Base-by-base conservation (phyloP, 371 early-diverging fungal species). In the Lichtheimia corymbifera region DNA sequence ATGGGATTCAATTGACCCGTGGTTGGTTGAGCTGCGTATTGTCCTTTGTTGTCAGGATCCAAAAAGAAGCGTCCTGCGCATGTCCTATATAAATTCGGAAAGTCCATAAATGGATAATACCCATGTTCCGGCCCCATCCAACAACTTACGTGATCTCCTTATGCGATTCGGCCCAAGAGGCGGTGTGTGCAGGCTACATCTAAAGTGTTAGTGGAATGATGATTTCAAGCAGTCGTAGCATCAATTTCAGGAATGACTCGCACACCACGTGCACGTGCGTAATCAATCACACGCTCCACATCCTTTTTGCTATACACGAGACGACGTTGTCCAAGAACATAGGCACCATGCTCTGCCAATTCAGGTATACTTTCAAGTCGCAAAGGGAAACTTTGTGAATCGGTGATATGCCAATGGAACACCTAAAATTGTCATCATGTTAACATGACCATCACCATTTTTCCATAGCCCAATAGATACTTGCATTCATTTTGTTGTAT, bases 391-490 rank as follows among this genome's bases (percentile, higher is more conserved):
- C 87, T 82, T 13, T 89, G 91, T 12, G 88, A 75, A 58, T 92
- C 91, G 5, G 86, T 81, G 9, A 92, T 76, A 66, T 92, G 91
- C 91, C 92, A 92, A 66, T 92, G 91, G 63, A 91, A 82, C 13
- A 88, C 73, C 78, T 77, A 64, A 35, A 43, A 28, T 14, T 20
- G 24, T 52, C n/a, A 51, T 45, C 1, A 55, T 25, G 12, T 47
- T 45, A 9, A 50, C 11, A 12, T 35, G 25, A 50, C 44, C 18
- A 15, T 18, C 27, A 25, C 35, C 30, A 43, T 18, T 4, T 18
- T 4, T 7, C 51, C 35, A 14, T 12, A 25, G 15, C n/a, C 4
- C 49, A 13, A 24, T 15, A 35, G 13, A 20, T 50, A 53, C 25
- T 66, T 74, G 64, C 84, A 57, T 85, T 86, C 69, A 87, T 62